Base-by-base conservation (phyloP, 441 rosid genomes). In the Croton setiger region DNA sequence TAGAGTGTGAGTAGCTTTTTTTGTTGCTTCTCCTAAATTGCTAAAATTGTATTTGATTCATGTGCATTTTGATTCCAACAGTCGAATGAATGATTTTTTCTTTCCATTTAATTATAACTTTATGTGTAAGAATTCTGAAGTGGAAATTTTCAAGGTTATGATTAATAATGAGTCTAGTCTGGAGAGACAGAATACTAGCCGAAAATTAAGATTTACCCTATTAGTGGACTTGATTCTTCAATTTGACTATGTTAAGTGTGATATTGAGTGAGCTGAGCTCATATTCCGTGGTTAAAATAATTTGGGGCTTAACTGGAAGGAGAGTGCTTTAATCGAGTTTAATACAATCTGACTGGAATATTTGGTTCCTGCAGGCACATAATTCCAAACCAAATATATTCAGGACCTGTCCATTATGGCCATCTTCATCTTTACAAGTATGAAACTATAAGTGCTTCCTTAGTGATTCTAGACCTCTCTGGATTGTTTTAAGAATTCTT, bases 341-440 rank as follows among this genome's bases (percentile, higher is more conserved):
- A 73, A 77, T 70, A 70, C 75, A 65, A 72, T 84, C 97, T 93
- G 86, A 93, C 85, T 79, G 63, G 78, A 79, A 72, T 84, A 83
- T 87, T 86, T 93, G 88, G 80, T 91, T 91, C 88, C 84, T 93
- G 97, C 95, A 91, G 96, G 97, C 93, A 93, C 95, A 88, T 91
- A 87, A 87, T 79, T 79, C 77, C 81, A 82, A 83, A 78, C 79
- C n/a, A 82, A 75, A 75, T 76, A 77, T 78, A 79, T 76, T 73
- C 79, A 78, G 79, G 76, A 83, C 73, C 77, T 66, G 75, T 63
- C 85, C 64, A 69, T 87, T 87, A 79, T 79, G 79, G 82, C 76
- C 76, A 76, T 75, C 85, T 78, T 73, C 92, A 72, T 76, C 87
- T 66, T 82, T 82, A 79, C 91, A 85, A 87, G 94, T 88, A 88